Evolutionary conservation across 331 rosid species (phyloP).

Genomic region (Stylosanthes scabra): DNA sequence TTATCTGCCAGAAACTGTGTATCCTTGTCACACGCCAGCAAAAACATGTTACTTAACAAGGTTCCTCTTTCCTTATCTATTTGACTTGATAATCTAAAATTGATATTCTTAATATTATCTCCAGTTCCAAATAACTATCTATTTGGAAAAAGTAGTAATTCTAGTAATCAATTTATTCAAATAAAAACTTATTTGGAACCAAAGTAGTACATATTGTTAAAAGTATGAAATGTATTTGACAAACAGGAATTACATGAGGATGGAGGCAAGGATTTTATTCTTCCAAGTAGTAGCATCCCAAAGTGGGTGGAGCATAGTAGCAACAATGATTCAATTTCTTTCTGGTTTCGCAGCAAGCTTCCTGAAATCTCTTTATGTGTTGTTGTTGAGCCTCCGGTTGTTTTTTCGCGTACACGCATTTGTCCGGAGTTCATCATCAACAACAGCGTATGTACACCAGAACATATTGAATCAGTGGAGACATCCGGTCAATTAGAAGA

Average conservation of each 20-base stretch:
- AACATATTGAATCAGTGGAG: not conserved
- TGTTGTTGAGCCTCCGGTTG: not conserved
- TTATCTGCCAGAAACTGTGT: not conserved
- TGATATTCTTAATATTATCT: not conserved
- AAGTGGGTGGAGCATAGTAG: not conserved
- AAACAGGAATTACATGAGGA: not conserved
- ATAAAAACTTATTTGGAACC: not conserved
- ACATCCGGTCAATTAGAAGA: not conserved
- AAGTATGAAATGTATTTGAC: not conserved
- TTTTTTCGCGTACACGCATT: not conserved
- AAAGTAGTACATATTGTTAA: not conserved
- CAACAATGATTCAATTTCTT: not conserved
- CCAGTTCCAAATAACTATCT: too few species aligned
- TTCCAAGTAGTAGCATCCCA: not conserved
- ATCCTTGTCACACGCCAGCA: not conserved
- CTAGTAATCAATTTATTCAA: too few species aligned
- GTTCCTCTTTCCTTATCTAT: not conserved
- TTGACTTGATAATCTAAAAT: not conserved
- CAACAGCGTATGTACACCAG: not conserved
- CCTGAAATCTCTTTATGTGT: not conserved
- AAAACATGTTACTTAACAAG: not conserved
- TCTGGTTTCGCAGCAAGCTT: not conserved
- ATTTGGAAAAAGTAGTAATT: too few species aligned
- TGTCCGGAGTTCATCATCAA: not conserved
- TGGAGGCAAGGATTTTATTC: not conserved